Evolutionary conservation across 179 eudicot species (phyloP).

Genomic region (Beta macrorhiza): DNA sequence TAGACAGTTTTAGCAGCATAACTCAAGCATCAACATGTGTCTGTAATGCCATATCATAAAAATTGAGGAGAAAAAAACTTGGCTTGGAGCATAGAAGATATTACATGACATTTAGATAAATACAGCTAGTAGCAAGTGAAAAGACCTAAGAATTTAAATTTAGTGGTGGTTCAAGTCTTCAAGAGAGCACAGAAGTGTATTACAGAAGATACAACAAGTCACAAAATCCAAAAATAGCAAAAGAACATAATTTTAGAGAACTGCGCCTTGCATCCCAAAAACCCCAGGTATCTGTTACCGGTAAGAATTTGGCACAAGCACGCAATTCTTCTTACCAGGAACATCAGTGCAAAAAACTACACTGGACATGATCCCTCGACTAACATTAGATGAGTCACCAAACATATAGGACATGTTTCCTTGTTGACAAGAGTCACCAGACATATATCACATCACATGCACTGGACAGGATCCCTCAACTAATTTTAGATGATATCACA

Average conservation of each 20-base stretch:
- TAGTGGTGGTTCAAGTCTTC: background rate
- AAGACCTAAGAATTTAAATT: background rate
- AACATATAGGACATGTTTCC: background rate
- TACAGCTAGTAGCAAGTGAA: background rate
- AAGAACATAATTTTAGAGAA: background rate
- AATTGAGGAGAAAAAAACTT: background rate
- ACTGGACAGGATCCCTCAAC: background rate
- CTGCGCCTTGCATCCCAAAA: background rate
- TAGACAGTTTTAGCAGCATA: background rate
- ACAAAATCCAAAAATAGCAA: background rate
- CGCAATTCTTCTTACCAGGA: background rate
- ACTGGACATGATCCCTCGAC: no score
- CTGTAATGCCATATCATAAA: no score
- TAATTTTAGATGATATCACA: background rate
- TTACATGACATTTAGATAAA: background rate
- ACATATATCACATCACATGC: background rate
- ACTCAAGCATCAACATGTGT: background rate
- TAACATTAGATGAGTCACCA: background rate
- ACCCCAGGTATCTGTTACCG: background rate
- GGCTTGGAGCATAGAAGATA: background rate
- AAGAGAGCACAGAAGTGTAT: background rate
- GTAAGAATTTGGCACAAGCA: background rate
- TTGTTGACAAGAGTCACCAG: background rate
- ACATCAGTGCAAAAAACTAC: background rate
- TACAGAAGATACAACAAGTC: background rate